Evolutionary conservation across 169 alveolate species (phyloP).

Genomic region (Cryptosporidium ubiquitum): DNA sequence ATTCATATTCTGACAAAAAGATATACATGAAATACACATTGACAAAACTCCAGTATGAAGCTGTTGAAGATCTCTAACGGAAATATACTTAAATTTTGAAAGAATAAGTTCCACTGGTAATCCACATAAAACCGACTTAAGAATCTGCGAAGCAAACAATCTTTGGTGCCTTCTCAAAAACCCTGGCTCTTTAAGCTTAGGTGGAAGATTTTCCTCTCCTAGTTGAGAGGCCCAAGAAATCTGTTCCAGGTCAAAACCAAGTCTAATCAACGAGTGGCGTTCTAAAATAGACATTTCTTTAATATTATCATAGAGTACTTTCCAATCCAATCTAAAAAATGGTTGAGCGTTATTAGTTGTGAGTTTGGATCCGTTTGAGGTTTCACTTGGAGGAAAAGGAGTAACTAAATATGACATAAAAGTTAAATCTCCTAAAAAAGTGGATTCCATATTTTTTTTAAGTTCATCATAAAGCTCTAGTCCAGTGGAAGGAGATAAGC

Average conservation of each 20-base stretch:
- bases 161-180: slow-evolving; percentile 41
- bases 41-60: slow-evolving; percentile 12
- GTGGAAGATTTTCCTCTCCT: slow-evolving; percentile 12
- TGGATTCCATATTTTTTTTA: background rate
- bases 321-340: slow-evolving; percentile 49
- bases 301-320: background rate
- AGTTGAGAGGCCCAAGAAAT: slow-evolving; percentile 42
- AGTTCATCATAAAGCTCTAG: slow-evolving; percentile 29
- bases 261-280: slow-evolving; percentile 31
- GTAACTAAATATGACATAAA: slow-evolving; percentile 20
- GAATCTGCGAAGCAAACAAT: slow-evolving; percentile 27
- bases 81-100: slow-evolving; percentile 4
- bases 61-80: slow-evolving; percentile 32
- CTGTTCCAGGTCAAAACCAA: slow-evolving; percentile 56
- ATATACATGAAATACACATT: slow-evolving; percentile 39
- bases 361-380: background rate
- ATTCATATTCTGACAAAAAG: slow-evolving; percentile 39
- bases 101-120: slow-evolving; percentile 8
- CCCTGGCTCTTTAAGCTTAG: slow-evolving; percentile 8
- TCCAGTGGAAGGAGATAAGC: slow-evolving; percentile 58
- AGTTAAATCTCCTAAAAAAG: background rate
- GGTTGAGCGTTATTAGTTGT: slow-evolving; percentile 6
- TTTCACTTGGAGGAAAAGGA: slow-evolving; percentile 50
- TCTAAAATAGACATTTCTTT: slow-evolving; percentile 6
- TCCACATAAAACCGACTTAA: slow-evolving; percentile 3